Evolutionary conservation across 768 basidiomycete species (phyloP), one percentile per base, ranked within the genome.

Genomic region (Suillus placidus): DNA sequence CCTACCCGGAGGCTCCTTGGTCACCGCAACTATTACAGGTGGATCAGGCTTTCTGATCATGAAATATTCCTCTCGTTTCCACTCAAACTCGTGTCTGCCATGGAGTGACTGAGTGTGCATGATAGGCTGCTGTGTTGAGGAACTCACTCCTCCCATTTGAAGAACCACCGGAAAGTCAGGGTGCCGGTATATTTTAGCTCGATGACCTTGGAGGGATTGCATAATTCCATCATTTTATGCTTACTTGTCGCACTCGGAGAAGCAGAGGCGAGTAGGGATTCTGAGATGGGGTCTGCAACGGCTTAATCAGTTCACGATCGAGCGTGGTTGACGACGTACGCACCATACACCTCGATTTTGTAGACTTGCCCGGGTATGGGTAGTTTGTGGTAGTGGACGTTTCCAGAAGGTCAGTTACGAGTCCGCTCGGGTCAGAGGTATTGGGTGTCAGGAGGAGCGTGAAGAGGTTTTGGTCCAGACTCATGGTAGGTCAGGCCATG

Each of bases 11-110:
- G 87, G 84, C 66, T 93, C 93, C 71, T 89, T 93, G 3, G 91
- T 93, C 35, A 93, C 82, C 0, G 92, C 92, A 14, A 95, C 89
- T 10, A 94, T 84, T 2, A 95, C 92, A 51, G 93, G 90, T 7
- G 93, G 93, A 68, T 95, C 93, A 10, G 93, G 93, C 73, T 94
- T 94, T 26, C 93, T 86, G 51, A 94, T 75, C 76, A 94, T 86
- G 76, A 83, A 94, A 76, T 92, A 94, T 69, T 90, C 89, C 72
- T 93, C 92, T 52, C 90, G 84, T 72, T 87, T 91, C 93, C 93
- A 95, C 72, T 94, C 93, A 67, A 92, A 93, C 49, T 90, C 87
- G 67, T 94, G 89, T 43, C 93, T 94, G 71, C 34, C 43, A 42
- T 35, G 14, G 32, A 23, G 18, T 8, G 54, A 61, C 37, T 40